A percentile compares a stretch with the other conserved stretches of the same genome.
These are phyloP conservation scores for Entonaema liquescens DNA, from an alignment of 495 filamentous ascomycete species.

Conservation along the genomic window DNA sequence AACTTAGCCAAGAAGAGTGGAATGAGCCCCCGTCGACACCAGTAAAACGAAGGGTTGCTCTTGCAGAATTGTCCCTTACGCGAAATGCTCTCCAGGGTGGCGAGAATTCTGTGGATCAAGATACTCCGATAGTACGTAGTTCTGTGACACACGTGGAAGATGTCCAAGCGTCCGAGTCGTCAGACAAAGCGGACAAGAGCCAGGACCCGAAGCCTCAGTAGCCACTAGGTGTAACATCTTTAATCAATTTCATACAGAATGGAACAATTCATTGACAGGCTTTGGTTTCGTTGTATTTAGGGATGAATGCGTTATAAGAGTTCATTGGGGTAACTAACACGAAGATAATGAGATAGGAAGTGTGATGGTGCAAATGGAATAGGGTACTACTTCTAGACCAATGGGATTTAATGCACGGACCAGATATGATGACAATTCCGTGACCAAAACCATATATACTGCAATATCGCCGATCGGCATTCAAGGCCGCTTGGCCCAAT, in stretches of 20 bases:
- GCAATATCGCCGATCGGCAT: neutral
- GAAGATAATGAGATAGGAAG: neutral
- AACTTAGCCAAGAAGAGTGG: too few relatives aligned
- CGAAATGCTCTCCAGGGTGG: too few relatives aligned
- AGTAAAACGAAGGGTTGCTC: neutral
- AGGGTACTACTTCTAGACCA: too few relatives aligned
- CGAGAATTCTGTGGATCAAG: neutral
- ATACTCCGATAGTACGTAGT: neutral
- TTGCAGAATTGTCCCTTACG: neutral
- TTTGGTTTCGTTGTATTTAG: neutral
- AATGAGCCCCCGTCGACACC: too few relatives aligned
- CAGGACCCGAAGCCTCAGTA: too few relatives aligned
- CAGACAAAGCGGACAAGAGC: too few relatives aligned
- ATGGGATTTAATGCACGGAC: slow-evolving; percentile 1
- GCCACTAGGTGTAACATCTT: neutral
- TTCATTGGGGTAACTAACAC: too few relatives aligned
- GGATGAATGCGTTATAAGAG: too few relatives aligned
- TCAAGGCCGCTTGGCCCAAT: slow-evolving; percentile 24
- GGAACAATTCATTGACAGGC: neutral
- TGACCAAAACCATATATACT: neutral
- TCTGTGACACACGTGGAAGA: neutral
- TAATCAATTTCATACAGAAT: too few relatives aligned
- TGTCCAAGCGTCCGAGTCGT: too few relatives aligned
- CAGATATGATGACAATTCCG: neutral
- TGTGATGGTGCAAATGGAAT: neutral